These are phyloP conservation scores for Boletus rubescentipes DNA, from an alignment of 768 basidiomycete species.

Conservation along the genomic window DNA sequence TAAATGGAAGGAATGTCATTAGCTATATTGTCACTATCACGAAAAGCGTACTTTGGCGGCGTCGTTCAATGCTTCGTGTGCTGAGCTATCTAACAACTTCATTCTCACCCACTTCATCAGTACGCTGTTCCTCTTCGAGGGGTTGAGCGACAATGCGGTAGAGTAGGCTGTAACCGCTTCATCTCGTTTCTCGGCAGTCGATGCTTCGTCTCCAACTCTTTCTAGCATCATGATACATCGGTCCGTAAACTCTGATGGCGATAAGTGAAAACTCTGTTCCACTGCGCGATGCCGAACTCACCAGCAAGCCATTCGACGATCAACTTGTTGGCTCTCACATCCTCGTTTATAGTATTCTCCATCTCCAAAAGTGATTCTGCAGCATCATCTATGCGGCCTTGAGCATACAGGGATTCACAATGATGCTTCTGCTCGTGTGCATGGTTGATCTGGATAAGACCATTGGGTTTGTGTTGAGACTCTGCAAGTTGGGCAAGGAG, in stretches of 20 bases:
- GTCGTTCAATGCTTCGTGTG: background rate
- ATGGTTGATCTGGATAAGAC: background rate
- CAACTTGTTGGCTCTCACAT: background rate
- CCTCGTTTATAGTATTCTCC: background rate
- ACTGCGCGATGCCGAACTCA: background rate
- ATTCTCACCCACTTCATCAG: background rate
- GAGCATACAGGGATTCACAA: constrained; percentile 1
- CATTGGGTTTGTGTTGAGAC: background rate
- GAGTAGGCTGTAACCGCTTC: background rate
- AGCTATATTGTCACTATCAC: background rate
- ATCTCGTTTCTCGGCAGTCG: background rate
- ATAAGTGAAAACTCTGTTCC: background rate
- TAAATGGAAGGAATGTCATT: background rate
- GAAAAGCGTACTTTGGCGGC: background rate
- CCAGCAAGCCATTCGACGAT: constrained; percentile 5
- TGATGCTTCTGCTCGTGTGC: constrained; percentile 4
- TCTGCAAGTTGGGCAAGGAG: background rate
- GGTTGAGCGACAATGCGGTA: background rate
- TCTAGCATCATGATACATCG: background rate
- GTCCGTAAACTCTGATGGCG: background rate
- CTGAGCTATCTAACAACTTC: background rate
- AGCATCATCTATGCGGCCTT: background rate
- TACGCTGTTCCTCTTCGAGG: background rate
- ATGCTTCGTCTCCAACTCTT: background rate
- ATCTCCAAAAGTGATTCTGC: background rate